Base-by-base conservation (phyloP, 495 filamentous ascomycete genomes). In the Penicillium pancosmium region DNA sequence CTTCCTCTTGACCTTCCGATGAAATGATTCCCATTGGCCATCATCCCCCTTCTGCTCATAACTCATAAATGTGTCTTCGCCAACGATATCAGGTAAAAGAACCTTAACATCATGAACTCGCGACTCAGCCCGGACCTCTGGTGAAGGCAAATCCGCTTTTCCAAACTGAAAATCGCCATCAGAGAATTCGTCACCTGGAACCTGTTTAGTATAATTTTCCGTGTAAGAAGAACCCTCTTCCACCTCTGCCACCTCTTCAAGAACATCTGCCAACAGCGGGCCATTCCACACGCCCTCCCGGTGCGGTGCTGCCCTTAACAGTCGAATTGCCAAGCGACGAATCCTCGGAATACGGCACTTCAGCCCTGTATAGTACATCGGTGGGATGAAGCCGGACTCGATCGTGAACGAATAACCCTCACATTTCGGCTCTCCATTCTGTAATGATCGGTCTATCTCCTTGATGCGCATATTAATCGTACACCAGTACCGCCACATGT, bases 291-390 rank as follows among this genome's bases (percentile, higher is more conserved):
- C 69, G 0, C 80, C 84, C 64, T 87, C 85, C 31, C 78, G 72
- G 61, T 85, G 81, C 5, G 68, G 60, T 7, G 66, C 56, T 0
- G 54, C 46, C 19, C 59, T 52, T 13, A 87, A 60, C 10, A 81
- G 59, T 13, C 52, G 27, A 15, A 85, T 64, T 0, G 82, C 82
- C 7, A 77, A 67, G 4, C 66, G 62, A 41, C 83, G 65, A 31
- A 84, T 67, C 2, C 60, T 62, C 16, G 63, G 73, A n/a, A 78
- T 71, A n/a, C 82, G 82, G 54, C 84, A 87, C 59, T 84, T 84
- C n/a, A 82, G 55, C 1, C 80, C 81, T 0, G 76, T 74, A 64
- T 74, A 83, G 57, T 82, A 86, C 5, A 86, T 60, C 0, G 81
- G 80, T 9, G 78, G 72, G 8, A 84, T 79, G 52, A 74, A 79